Percentiles rank a stretch among this genome's conserved stretches.
Evolutionary conservation across 805 yeast genomes (phyloP).

Genomic region (Ogataea glucozyma): DNA sequence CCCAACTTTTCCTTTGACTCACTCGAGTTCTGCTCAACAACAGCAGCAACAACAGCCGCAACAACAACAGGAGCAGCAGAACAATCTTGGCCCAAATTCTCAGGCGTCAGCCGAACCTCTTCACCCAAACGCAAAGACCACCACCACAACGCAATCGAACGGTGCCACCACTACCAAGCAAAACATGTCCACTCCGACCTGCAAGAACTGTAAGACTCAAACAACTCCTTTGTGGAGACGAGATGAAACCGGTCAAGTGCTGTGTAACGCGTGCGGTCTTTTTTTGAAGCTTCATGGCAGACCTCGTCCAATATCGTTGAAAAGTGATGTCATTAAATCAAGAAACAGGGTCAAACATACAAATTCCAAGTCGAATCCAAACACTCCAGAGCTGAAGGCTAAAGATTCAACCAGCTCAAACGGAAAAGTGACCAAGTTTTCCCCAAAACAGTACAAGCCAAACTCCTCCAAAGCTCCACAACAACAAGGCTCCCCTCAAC

Average conservation of each 20-base stretch:
- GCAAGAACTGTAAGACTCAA: slow-evolving; percentile 89
- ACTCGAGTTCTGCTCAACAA: neutral
- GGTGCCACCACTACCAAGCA: slow-evolving; percentile 68
- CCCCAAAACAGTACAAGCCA: slow-evolving; percentile 41
- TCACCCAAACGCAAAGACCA: slow-evolving; percentile 65
- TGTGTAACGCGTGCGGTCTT: slow-evolving; percentile 93
- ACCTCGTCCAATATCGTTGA: slow-evolving; percentile 86
- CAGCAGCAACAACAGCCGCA: too few species aligned
- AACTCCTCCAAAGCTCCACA: slow-evolving; percentile 22
- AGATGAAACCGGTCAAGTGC: slow-evolving; percentile 85
- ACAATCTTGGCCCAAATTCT: slow-evolving; percentile 1
- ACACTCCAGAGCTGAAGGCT: slow-evolving; percentile 57
- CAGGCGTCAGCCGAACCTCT: slow-evolving; percentile 28
- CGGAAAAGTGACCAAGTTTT: slow-evolving; percentile 33
- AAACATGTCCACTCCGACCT: slow-evolving; percentile 65
- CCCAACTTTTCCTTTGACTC: slow-evolving; percentile 7
- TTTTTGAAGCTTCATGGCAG: slow-evolving; percentile 89
- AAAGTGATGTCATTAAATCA: slow-evolving; percentile 89
- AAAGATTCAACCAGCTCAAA: slow-evolving; percentile 38
- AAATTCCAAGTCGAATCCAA: slow-evolving; percentile 45
- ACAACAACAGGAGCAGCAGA: neutral
- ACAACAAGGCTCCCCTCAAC: slow-evolving; percentile 13
- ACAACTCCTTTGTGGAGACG: slow-evolving; percentile 96
- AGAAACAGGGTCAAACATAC: slow-evolving; percentile 76
- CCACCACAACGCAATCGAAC: slow-evolving; percentile 53